phyloP scores from a whole-genome alignment of 306 rosid species.

The Vigna trinervia region DNA sequence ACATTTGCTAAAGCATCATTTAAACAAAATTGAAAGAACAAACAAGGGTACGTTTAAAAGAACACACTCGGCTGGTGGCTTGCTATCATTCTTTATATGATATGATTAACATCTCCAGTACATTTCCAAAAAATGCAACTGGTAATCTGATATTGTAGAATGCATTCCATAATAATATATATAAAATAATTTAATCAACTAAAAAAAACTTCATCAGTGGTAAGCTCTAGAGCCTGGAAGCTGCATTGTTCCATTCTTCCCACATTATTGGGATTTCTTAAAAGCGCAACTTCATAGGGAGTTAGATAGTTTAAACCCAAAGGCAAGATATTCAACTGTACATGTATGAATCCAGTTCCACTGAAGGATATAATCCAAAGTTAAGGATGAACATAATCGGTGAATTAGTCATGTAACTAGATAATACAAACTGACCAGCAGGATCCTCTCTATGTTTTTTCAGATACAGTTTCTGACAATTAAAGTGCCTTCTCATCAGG shows the following conservation, averaged over 20 bases:
- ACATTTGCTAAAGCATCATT: conserved; percentile 24
- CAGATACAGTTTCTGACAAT: background rate
- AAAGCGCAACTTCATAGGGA: background rate
- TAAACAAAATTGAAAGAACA: conserved; percentile 28
- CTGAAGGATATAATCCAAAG: background rate
- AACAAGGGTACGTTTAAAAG: conserved; percentile 17
- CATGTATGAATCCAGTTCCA: background rate
- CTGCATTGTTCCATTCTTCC: conserved; percentile 28
- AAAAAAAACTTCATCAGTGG: conserved; percentile 4
- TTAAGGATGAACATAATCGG: conserved; percentile 6
- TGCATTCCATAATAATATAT: conserved; percentile 5
- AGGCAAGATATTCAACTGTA: conserved; percentile 7
- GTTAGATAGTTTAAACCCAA: conserved; percentile 5
- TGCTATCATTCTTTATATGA: conserved; percentile 7
- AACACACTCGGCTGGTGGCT: background rate
- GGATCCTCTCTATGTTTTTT: background rate
- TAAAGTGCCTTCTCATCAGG: background rate
- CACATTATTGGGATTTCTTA: background rate
- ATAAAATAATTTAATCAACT: background rate
- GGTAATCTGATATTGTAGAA: conserved; percentile 25
- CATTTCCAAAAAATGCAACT: conserved; percentile 4
- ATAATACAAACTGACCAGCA: background rate
- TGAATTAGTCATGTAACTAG: conserved; percentile 26
- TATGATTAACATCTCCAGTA: conserved; percentile 17
- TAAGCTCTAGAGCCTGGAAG: conserved; percentile 6